Percentiles rank a stretch among this genome's conserved stretches.
Conservation (phyloP, 1,284 basidiomycete genomes). For the Sutorius eximius region DNA sequence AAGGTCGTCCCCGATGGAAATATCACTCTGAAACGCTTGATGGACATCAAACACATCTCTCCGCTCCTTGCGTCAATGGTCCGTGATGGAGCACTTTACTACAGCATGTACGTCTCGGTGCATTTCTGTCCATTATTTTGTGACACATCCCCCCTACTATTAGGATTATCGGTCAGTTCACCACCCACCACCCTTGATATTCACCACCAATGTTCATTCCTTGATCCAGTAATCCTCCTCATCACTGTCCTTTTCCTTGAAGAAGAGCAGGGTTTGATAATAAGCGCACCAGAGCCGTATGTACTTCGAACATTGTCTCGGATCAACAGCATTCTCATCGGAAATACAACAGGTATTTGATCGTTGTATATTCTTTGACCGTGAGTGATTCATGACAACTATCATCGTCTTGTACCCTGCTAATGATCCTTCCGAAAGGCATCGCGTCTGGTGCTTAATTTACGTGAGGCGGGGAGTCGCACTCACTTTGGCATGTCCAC, state of each 20-base stretch:
- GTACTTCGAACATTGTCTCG: neutral
- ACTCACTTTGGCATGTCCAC: neutral
- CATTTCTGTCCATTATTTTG: neutral
- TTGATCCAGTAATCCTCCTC: neutral
- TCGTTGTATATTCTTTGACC: neutral
- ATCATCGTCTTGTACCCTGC: neutral
- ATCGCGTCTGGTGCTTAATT: neutral
- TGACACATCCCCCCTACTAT: neutral
- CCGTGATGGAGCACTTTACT: conserved; percentile 9
- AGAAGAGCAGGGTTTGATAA: neutral
- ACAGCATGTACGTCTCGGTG: neutral
- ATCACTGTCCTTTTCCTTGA: neutral
- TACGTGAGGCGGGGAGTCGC: neutral
- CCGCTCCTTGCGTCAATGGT: conserved; percentile 4
- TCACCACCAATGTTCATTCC: neutral
- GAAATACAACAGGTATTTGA: neutral
- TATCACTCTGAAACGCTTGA: neutral
- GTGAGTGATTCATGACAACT: neutral
- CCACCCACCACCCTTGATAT: too few species aligned
- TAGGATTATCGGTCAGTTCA: neutral
- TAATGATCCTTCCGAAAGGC: neutral
- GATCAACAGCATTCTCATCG: neutral
- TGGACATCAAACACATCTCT: neutral
- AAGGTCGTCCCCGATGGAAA: neutral
- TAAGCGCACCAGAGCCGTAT: neutral